phyloP scores from a whole-genome alignment of 306 rosid species.

The Castanospermum australe region DNA sequence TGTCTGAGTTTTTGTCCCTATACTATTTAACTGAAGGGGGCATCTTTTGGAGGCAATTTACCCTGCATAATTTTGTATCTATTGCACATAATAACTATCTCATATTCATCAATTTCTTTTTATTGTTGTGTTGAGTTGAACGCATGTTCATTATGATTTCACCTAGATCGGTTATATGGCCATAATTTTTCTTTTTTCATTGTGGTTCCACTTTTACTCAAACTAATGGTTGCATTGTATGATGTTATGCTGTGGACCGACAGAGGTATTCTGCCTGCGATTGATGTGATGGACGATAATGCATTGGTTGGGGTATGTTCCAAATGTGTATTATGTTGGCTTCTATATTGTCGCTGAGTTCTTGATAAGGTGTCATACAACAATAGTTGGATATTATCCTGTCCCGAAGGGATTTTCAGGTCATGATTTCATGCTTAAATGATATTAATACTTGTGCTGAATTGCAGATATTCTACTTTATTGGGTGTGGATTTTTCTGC shows the following conservation, averaged over 20 bases:
- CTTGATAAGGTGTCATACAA: neutral
- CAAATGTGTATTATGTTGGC: neutral
- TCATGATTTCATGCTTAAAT: neutral
- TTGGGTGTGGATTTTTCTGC: conserved; percentile 70
- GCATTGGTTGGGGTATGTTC: conserved; percentile 67
- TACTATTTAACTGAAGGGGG: neutral
- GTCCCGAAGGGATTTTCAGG: neutral
- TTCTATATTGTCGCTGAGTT: neutral
- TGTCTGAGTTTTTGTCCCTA: neutral
- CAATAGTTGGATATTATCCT: neutral
- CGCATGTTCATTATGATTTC: neutral
- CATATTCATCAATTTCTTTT: neutral
- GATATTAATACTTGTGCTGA: conserved; percentile 12
- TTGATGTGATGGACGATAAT: conserved; percentile 44
- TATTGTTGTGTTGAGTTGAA: neutral
- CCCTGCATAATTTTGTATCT: neutral
- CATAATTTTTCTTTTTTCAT: neutral
- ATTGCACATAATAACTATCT: neutral
- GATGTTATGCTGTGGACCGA: conserved; percentile 50
- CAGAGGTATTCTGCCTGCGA: conserved; percentile 91
- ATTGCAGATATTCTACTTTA: conserved; percentile 70
- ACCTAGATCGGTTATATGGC: neutral
- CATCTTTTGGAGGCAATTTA: neutral
- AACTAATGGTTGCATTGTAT: conserved; percentile 37
- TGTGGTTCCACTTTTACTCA: neutral